These are phyloP conservation scores for Fusarium kyushuense DNA, from an alignment of 2,329 filamentous ascomycete genomes.

Conservation along the genomic window DNA sequence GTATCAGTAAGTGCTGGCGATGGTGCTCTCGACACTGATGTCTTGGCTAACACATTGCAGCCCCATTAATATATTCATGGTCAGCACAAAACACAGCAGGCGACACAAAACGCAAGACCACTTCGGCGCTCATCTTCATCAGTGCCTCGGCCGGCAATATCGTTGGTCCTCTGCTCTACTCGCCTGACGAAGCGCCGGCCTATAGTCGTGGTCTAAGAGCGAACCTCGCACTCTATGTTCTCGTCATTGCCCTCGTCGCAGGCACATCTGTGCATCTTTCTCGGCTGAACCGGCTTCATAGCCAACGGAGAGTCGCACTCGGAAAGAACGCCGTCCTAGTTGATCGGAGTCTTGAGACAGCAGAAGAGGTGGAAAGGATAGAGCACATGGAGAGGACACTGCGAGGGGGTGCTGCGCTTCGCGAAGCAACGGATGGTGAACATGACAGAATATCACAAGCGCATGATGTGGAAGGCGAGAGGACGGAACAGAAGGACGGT, in stretches of 20 bases:
- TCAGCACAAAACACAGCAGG: conserved; percentile 73
- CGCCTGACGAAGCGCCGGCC: conserved; percentile 59
- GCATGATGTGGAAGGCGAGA: conserved; percentile 25
- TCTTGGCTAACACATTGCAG: conserved; percentile 32
- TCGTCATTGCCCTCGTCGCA: conserved; percentile 65
- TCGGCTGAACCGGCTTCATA: conserved; percentile 67
- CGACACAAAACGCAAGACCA: conserved; percentile 77
- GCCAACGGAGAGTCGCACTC: conserved; percentile 63
- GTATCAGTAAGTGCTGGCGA: conserved; percentile 52
- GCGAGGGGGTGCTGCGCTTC: conserved; percentile 16
- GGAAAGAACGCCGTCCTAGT: conserved; percentile 70
- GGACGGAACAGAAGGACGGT: conserved; percentile 14
- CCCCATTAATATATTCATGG: conserved; percentile 72
- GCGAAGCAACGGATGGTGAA: conserved; percentile 20
- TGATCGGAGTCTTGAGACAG: conserved; percentile 69
- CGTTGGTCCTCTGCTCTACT: conserved; percentile 73
- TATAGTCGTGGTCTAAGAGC: conserved; percentile 66
- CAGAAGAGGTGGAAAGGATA: conserved; percentile 56
- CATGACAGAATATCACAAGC: conserved; percentile 18
- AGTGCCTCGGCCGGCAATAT: conserved; percentile 75
- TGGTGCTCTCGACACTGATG: not conserved
- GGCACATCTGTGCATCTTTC: conserved; percentile 60
- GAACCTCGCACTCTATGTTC: conserved; percentile 71
- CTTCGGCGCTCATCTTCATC: conserved; percentile 73
- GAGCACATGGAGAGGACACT: conserved; percentile 46